phyloP scores from a whole-genome alignment of 1,284 basidiomycete species.

The Crepidotus sp. region DNA sequence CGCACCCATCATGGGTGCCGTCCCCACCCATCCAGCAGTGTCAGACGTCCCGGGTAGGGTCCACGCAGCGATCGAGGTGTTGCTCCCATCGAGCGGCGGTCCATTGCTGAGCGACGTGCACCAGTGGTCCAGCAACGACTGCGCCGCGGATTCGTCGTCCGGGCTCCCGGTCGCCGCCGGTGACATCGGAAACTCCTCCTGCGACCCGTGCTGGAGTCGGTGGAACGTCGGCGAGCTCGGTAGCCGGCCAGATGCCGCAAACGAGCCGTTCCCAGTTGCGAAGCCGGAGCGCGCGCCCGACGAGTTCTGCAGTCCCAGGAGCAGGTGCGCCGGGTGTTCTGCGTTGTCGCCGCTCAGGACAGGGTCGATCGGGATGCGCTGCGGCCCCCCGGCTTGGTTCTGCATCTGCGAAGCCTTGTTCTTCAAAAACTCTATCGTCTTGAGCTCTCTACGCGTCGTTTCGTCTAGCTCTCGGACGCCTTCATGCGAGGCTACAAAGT shows the following conservation, averaged over 20 bases:
- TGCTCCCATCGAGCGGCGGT: slow-evolving; percentile 44
- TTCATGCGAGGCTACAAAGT: slow-evolving; percentile 67
- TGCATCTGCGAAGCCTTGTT: slow-evolving; percentile 52
- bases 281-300: slow-evolving; percentile 21
- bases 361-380: slow-evolving; percentile 22
- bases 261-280: slow-evolving; percentile 22
- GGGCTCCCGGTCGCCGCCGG: slow-evolving; percentile 58
- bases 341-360: slow-evolving; percentile 22
- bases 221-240: slow-evolving; percentile 49
- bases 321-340: slow-evolving; percentile 40
- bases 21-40: slow-evolving; percentile 51
- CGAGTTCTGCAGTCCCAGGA: slow-evolving; percentile 41
- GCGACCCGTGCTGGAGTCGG: slow-evolving; percentile 45
- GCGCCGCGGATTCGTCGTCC: slow-evolving; percentile 69
- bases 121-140: slow-evolving; percentile 73
- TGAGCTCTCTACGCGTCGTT: slow-evolving; percentile 70
- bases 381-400: slow-evolving; percentile 20
- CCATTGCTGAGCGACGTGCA: slow-evolving; percentile 64
- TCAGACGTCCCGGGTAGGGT: slow-evolving; percentile 50
- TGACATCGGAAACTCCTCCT: slow-evolving; percentile 38
- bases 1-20: slow-evolving; percentile 27
- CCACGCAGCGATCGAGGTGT: slow-evolving; percentile 45
- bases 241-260: slow-evolving; percentile 26
- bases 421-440: slow-evolving; percentile 73
- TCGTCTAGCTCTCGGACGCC: slow-evolving; percentile 64